Conservation (phyloP, 139 green algal genomes). For the Chlamydomonas sphaeroides region DNA sequence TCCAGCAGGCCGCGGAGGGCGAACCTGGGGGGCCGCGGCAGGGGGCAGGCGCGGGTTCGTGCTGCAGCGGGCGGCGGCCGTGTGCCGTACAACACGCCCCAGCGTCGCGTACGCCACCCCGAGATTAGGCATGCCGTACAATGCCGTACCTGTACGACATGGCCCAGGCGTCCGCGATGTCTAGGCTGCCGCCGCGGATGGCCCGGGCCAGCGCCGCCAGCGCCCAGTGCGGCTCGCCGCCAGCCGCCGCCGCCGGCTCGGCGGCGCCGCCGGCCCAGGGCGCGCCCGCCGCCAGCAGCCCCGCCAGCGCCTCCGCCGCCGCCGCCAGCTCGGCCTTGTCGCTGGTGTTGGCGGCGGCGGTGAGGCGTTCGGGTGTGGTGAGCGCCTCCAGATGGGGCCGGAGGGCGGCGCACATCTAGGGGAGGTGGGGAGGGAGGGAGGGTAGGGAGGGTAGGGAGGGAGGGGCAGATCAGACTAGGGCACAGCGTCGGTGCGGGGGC, state of each 20-base stretch:
- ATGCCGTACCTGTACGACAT: constrained; percentile 21
- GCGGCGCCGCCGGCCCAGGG: neutral
- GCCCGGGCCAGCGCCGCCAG: constrained; percentile 41
- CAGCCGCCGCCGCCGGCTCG: neutral
- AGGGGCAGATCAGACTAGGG: neutral
- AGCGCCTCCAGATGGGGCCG: constrained; percentile 23
- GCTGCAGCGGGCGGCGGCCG: neutral
- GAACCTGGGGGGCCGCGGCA: constrained; percentile 22
- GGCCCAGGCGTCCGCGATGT: constrained; percentile 66
- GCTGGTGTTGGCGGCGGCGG: constrained; percentile 44
- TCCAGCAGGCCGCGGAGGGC: constrained; percentile 53
- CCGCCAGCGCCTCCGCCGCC: constrained; percentile 69
- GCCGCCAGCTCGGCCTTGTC: constrained; percentile 64
- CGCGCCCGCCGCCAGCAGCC: constrained; percentile 64
- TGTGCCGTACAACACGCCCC: no score
- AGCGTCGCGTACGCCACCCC: neutral
- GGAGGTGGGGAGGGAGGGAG: neutral
- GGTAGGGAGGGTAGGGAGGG: neutral
- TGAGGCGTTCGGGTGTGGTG: constrained; percentile 31
- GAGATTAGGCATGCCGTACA: neutral
- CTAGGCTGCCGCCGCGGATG: constrained; percentile 61
- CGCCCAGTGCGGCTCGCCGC: constrained; percentile 37
- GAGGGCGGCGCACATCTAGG: constrained; percentile 13
- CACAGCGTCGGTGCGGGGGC: no score
- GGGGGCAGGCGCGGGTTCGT: neutral